Evolutionary conservation across 129 eudicot genomes (phyloP), one percentile per base, ranked within the genome.

Genomic region (Chrysanthemum makinoi): DNA sequence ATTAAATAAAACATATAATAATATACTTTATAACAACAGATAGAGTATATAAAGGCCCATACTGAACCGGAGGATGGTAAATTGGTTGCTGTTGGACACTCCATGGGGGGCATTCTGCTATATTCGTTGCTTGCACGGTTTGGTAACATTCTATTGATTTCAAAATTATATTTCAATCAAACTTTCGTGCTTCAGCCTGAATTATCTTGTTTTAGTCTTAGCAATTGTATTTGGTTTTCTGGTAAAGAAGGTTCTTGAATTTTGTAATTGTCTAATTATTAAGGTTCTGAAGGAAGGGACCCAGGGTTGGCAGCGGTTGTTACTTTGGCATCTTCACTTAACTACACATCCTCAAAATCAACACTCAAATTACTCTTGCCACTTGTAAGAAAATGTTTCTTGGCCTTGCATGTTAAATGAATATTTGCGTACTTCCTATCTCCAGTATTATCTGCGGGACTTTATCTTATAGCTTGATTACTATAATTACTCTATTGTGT

Each of bases 41-140:
- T 94, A 86, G 83, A 90, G 61, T 94, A 94, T 72, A 86, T 94
- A 82, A 86, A 78, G 87, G 87, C 76, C 47, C 83, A 83, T 66
- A 78, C 82, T 66, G 72, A 81, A 79, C 97, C 99, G 0, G 82
- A 72, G 77, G 97, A 94, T 72, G 95, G 91, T 26, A 89, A 84
- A 80, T 68, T 94, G 78, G 80, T 94, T 75, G 96, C 97, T 10
- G 66, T 94, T 75, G 97, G 99, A 65, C 99, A 94, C 79, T 94
- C 99, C 65, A 94, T 94, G 97, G 99, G 99, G 51, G 99, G 99
- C 13, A 94, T 94, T 79, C 75, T 94, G 77, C 83, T 90, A 33
- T 94, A 94, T 84, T 93, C 96, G 0, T 80, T 86, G 91, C 84
- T 90, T 3, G 87, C 97, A 43, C 86, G 88, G 79, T 80, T 72